A percentile compares a stretch with the other conserved stretches of the same genome.
Evolutionary conservation across 148 eudicot genomes (phyloP).

Genomic region (Pouteria glomerata): DNA sequence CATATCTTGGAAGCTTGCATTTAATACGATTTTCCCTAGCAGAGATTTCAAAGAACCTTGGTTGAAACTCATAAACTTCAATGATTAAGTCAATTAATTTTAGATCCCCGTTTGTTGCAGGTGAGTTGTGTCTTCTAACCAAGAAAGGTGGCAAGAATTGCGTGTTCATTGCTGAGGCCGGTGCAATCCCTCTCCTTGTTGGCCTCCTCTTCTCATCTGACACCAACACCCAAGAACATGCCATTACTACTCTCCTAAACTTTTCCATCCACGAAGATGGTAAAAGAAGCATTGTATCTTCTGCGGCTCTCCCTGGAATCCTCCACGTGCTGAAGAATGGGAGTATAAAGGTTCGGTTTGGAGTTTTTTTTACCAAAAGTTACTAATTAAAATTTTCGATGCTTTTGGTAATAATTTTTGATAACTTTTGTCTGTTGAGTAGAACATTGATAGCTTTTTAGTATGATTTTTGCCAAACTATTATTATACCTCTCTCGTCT

Average conservation of each 20-base stretch:
- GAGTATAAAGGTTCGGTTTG: slow-evolving; percentile 8
- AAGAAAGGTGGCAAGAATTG: slow-evolving; percentile 7
- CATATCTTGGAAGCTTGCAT: too few species aligned
- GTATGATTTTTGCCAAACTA: too few species aligned
- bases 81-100: too few species aligned
- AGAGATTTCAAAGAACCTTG: not conserved
- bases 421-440: too few species aligned
- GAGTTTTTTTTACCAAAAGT: too few species aligned
- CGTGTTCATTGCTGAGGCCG: slow-evolving; percentile 9
- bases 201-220: slow-evolving; percentile 8
- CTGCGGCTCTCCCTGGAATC: not conserved
- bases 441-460: too few species aligned
- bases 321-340: slow-evolving; percentile 8
- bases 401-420: too few species aligned
- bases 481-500: too few species aligned
- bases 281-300: slow-evolving; percentile 11
- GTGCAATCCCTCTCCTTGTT: slow-evolving; percentile 16
- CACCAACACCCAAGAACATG: slow-evolving; percentile 12
- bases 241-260: slow-evolving; percentile 11
- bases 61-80: slow-evolving; percentile 1
- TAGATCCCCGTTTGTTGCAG: slow-evolving; percentile 1
- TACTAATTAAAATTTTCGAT: too few species aligned
- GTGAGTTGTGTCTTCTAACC: slow-evolving; percentile 15
- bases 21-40: not conserved
- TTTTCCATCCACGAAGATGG: slow-evolving; percentile 12